These are phyloP conservation scores for Suillus hirtellus DNA, from an alignment of 768 basidiomycete species.

Conservation along the genomic window DNA sequence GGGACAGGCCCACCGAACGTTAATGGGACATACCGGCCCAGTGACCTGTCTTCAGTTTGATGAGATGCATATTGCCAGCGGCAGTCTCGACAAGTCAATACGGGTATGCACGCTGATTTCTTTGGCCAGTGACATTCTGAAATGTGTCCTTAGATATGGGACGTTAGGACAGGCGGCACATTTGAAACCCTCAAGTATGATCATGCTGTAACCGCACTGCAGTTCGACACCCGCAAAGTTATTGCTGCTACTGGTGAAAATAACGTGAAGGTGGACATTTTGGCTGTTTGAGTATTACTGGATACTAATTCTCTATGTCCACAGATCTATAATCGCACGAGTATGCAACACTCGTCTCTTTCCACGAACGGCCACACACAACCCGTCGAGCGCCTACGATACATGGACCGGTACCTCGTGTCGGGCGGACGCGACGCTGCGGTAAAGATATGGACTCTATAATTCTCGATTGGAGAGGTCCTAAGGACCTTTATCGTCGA, in stretches of 20 bases:
- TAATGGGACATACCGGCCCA: conserved; percentile 90
- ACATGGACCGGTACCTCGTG: conserved; percentile 94
- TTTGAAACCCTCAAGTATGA: conserved; percentile 91
- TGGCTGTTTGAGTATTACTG: not conserved
- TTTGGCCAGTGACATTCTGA: conserved; percentile 6
- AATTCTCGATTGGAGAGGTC: conserved; percentile 22
- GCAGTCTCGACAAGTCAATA: conserved; percentile 91
- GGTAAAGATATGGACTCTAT: conserved; percentile 94
- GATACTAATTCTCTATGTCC: conserved; percentile 1
- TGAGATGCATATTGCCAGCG: conserved; percentile 90
- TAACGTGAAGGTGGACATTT: conserved; percentile 70
- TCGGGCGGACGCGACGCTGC: conserved; percentile 86
- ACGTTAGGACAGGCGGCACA: conserved; percentile 85
- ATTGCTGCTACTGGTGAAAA: conserved; percentile 93
- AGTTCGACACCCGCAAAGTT: conserved; percentile 94
- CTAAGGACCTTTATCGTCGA: not conserved
- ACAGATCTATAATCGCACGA: conserved; percentile 94
- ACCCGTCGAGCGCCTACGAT: conserved; percentile 85
- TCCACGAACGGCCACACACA: conserved; percentile 91
- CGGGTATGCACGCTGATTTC: conserved; percentile 51
- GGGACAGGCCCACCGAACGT: conserved; percentile 91
- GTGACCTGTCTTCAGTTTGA: conserved; percentile 96
- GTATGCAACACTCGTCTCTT: conserved; percentile 82
- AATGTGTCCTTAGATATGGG: conserved; percentile 75
- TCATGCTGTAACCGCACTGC: conserved; percentile 84